Conservation (phyloP, 257 asterid species). For the Solanum infundibuliforme region DNA sequence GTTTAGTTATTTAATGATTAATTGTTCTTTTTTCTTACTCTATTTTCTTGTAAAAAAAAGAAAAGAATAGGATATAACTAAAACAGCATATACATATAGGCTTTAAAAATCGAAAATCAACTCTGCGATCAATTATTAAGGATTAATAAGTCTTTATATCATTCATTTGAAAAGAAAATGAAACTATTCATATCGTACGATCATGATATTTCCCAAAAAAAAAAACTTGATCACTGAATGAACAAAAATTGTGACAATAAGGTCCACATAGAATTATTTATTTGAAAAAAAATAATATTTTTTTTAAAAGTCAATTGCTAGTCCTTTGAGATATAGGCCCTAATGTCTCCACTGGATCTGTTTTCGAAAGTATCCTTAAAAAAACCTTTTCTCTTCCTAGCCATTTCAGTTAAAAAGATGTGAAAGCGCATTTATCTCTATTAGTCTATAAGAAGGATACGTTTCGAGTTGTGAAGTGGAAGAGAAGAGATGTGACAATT, state of each 20-base stretch:
- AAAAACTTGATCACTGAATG: neutral
- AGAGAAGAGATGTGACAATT: neutral
- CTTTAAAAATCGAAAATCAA: neutral
- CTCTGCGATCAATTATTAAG: too few species aligned
- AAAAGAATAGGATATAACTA: too few species aligned
- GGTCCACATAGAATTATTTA: neutral
- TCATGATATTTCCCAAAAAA: too few species aligned
- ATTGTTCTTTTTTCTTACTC: neutral
- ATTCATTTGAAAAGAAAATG: neutral
- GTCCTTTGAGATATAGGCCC: too few species aligned
- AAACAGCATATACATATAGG: neutral
- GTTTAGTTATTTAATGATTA: neutral
- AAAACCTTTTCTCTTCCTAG: too few species aligned
- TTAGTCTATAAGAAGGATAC: neutral
- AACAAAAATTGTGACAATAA: neutral
- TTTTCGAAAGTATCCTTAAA: too few species aligned
- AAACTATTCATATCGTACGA: neutral
- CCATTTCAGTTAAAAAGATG: too few species aligned
- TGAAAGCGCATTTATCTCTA: too few species aligned
- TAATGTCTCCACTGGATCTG: too few species aligned
- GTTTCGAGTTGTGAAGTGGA: too few species aligned
- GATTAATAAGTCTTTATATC: neutral
- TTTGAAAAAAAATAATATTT: too few species aligned
- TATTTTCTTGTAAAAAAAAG: neutral
- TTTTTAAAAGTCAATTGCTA: too few species aligned